Evolutionary conservation across 345 rosid genomes (phyloP).

Genomic region (Murraya paniculata): DNA sequence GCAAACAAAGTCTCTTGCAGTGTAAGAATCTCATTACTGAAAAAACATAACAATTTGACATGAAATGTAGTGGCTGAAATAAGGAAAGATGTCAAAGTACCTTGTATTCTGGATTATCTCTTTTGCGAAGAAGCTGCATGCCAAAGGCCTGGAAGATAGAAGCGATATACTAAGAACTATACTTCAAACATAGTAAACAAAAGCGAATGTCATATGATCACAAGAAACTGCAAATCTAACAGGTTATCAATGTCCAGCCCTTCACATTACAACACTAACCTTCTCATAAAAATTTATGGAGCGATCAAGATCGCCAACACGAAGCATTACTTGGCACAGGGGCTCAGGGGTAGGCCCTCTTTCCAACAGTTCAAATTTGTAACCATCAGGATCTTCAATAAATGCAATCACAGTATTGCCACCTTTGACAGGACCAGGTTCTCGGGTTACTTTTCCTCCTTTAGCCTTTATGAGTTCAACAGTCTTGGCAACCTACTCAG

Average conservation of each 20-base stretch:
- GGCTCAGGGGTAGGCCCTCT: conserved; percentile 99
- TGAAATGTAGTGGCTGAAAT: background rate
- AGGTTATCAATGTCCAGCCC: background rate
- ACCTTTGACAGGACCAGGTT: conserved; percentile 94
- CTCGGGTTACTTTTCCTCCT: conserved; percentile 89
- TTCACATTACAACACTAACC: conserved; percentile 39
- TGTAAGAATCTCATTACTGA: background rate
- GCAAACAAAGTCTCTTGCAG: background rate
- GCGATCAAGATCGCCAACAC: conserved; percentile 94
- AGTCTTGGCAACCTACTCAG: conserved; percentile 70
- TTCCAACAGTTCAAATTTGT: conserved; percentile 93
- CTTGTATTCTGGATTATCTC: conserved; percentile 95
- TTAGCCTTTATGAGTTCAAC: conserved; percentile 86
- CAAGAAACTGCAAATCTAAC: background rate
- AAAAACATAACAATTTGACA: background rate
- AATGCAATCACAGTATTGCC: conserved; percentile 90
- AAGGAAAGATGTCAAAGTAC: conserved; percentile 31
- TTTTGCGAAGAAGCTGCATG: conserved; percentile 90
- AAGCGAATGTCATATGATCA: background rate
- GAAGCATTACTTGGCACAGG: conserved; percentile 98
- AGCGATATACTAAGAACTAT: conserved; percentile 3
- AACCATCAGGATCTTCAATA: conserved; percentile 96
- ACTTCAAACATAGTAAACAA: conserved; percentile 13
- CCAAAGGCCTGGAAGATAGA: conserved; percentile 73
- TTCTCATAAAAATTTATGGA: conserved; percentile 88